Conservation (phyloP, 2,329 filamentous ascomycete species). For the Camillea tinctor region DNA sequence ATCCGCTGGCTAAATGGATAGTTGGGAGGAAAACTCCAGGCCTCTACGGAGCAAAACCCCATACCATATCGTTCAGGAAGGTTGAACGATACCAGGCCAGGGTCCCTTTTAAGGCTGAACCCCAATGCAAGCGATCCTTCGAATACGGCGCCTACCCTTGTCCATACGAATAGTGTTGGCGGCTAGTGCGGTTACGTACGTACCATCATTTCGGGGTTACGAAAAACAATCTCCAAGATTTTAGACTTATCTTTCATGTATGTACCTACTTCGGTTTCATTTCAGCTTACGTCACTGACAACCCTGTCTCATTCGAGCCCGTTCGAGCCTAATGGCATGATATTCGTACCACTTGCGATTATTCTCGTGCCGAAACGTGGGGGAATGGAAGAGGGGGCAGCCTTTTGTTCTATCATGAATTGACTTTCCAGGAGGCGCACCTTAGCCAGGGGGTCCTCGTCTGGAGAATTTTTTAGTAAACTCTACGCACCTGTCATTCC, state of each 20-base stretch:
- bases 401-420: background rate
- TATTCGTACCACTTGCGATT: background rate
- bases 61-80: constrained; percentile 2
- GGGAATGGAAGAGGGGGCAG: background rate
- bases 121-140: background rate
- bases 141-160: background rate
- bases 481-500: too few relatives aligned
- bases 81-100: background rate
- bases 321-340: background rate
- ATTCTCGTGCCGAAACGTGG: background rate
- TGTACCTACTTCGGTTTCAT: background rate
- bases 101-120: constrained; percentile 9
- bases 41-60: constrained; percentile 3
- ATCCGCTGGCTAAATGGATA: constrained; percentile 27
- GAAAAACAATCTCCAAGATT: background rate
- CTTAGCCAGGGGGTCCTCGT: background rate
- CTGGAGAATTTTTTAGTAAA: background rate
- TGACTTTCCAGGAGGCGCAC: background rate
- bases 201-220: background rate
- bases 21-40: constrained; percentile 14
- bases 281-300: background rate
- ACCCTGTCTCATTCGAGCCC: background rate
- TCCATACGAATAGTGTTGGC: background rate
- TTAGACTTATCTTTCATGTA: background rate
- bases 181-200: background rate